Evolutionary conservation across 2,329 filamentous ascomycete species (phyloP), one percentile per base, ranked within the genome.

Genomic region (Lecanicillium sp.): DNA sequence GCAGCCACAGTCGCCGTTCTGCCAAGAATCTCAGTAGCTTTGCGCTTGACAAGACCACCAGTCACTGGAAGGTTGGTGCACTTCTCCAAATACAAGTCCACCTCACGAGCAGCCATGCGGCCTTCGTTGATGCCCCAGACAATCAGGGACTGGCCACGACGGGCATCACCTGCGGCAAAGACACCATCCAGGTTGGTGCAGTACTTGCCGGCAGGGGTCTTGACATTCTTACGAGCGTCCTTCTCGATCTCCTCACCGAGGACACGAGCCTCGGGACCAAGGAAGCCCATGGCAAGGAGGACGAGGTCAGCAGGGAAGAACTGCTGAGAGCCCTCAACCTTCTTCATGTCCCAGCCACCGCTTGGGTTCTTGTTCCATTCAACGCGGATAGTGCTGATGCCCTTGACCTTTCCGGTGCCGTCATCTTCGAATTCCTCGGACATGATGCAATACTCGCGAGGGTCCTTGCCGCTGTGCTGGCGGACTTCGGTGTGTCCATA

Each of bases 51-150:
- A 51, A 96, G 95, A 59, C 90, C 90, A 57, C 90, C 90, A 25
- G 89, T 94, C 40, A 94, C 84, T 9, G 90, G 90, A 34, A 96
- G 75, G 55, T 75, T 76, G 42, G 85, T 89, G 56, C 78, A 75
- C 46, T 83, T 77, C 62, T 85, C 85, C 32, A 96, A 81, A 71
- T 78, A 95, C 37, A 86, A 63, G 60, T 96, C 90, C 41, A 95
- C 84, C 62, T 96, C 89, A 45, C 90, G 84, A 53, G 90, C 90
- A 52, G 84, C 83, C 68, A 92, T 85, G 52, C 90, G 85, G 54
- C 90, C 90, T 67, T 96, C 90, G 59, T 96, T 96, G 71, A 96
- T 96, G 59, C 89, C 90, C 83, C 89, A 96, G 49, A 96, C 89
- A 63, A 96, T 95, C 42, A 96, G 71, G 40, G 87, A 94, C 67